Base-by-base conservation (phyloP, 2,329 filamentous ascomycete species). In the Bipolaris sorokiniana region DNA sequence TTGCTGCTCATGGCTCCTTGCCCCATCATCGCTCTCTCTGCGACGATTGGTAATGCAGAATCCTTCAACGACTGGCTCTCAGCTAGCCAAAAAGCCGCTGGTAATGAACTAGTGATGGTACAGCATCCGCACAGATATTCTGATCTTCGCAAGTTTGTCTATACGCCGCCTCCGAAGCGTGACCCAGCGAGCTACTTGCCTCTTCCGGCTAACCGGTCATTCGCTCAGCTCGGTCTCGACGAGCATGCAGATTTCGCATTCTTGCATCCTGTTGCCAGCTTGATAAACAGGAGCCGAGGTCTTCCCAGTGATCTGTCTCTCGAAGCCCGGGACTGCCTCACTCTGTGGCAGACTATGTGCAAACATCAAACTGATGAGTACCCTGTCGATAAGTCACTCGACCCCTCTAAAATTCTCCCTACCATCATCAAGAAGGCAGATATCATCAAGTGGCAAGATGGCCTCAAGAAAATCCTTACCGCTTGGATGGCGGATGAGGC, bases 11-110 rank as follows among this genome's bases (percentile, higher is more conserved):
- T 91, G 59, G 84, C 89, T 0, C 89, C 89, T 1, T 93, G 89
- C 63, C 90, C 89, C 0, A 90, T 94, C 48, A 89, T 93, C 61
- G 90, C 90, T 0, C 81, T 94, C 1, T 93, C 90, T 1, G 90
- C 90, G 1, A 94, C 90, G 0, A 88, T 94, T 13, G 90, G 90
- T 3, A 93, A 93, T 61, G 89, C 89, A 0, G 73, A 83, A 1
- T 85, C 89, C 65, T 92, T 94, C 75, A 84, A 80, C 51, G 79
- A 82, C 26, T 93, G 90, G 90, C 80, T 94, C 0, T 78, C 79
- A 1, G 81, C 81, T 3, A 87, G 88, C 0, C 88, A 92, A 65
- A 82, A 81, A 54, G 80, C 82, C 1, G 87, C 87, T 56, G 88
- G 88, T 0, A 82, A 84, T 38, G 81, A 88, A 0, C 70, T 93